Conservation (phyloP, 805 yeast genomes). For the Wickerhamiella sorbophila region DNA sequence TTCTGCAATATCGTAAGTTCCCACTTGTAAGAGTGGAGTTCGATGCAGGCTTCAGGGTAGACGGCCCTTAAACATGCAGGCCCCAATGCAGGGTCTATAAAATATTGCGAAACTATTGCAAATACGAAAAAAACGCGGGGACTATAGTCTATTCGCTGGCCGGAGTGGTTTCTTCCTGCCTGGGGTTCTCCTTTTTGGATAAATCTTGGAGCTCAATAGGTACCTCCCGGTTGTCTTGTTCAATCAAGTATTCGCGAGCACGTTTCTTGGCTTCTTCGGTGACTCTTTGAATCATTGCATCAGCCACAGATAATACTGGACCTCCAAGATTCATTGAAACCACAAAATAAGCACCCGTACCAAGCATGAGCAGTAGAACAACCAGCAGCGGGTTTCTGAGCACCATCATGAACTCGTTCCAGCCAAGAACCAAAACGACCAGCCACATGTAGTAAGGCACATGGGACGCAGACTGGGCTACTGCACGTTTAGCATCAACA, state of each 20-base stretch:
- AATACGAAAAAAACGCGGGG: too few relatives aligned
- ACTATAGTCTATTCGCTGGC: too few relatives aligned
- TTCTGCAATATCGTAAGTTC: too few relatives aligned
- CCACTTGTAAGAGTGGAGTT: too few relatives aligned
- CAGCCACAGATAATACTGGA: conserved; percentile 50
- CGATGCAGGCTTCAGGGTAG: too few relatives aligned
- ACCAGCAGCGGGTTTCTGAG: conserved; percentile 76
- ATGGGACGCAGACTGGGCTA: conserved; percentile 58
- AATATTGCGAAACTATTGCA: too few relatives aligned
- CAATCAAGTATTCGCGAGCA: conserved; percentile 42
- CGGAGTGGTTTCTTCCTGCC: too few relatives aligned
- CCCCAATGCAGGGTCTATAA: too few relatives aligned
- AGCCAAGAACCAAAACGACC: conserved; percentile 64
- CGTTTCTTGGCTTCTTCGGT: conserved; percentile 43
- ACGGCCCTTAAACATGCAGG: too few relatives aligned
- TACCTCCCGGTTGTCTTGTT: neutral
- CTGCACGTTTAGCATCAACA: conserved; percentile 79
- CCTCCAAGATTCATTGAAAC: conserved; percentile 60
- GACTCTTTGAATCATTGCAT: conserved; percentile 44
- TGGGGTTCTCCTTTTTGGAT: too few relatives aligned
- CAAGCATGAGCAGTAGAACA: conserved; percentile 36
- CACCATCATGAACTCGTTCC: conserved; percentile 90
- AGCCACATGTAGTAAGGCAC: conserved; percentile 76
- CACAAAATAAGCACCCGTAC: conserved; percentile 51
- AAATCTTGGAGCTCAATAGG: neutral